phyloP scores from a whole-genome alignment of 1,284 basidiomycete genomes.

The Abortiporus biennis region DNA sequence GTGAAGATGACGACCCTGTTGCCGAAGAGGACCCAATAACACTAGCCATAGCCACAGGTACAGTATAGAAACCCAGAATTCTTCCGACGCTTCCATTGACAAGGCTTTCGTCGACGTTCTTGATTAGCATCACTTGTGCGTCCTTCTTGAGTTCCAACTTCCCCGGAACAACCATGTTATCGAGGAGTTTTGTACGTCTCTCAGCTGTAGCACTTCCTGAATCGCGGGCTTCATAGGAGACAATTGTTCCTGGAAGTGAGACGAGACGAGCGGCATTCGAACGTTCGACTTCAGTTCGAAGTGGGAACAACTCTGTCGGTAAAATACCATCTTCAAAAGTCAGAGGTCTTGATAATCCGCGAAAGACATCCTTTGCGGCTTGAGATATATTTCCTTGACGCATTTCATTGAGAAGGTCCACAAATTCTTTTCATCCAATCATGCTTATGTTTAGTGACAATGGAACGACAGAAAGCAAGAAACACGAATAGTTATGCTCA shows the following conservation, averaged over 20 bases:
- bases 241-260: conserved; percentile 15
- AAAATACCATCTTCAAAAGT: conserved; percentile 37
- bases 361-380: conserved; percentile 41
- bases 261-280: conserved; percentile 29
- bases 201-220: conserved; percentile 36
- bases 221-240: conserved; percentile 35
- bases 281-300: conserved; percentile 59
- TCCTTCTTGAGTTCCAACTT: conserved; percentile 38
- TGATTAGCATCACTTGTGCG: conserved; percentile 72
- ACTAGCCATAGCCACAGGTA: conserved; percentile 18
- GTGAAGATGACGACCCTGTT: neutral
- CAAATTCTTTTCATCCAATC: too few species aligned
- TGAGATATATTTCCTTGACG: conserved; percentile 58
- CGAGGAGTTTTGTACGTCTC: conserved; percentile 29
- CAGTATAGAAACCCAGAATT: conserved; percentile 26
- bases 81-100: conserved; percentile 32
- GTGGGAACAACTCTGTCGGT: conserved; percentile 61
- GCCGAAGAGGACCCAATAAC: conserved; percentile 1
- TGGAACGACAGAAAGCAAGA: neutral
- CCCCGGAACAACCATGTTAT: conserved; percentile 29
- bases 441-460: too few species aligned
- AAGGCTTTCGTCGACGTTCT: conserved; percentile 41
- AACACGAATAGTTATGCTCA: conserved; percentile 10
- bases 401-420: conserved; percentile 90
- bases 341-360: conserved; percentile 34